These are phyloP conservation scores for Ogataea ganodermae DNA, from an alignment of 805 yeast genomes.

Conservation along the genomic window DNA sequence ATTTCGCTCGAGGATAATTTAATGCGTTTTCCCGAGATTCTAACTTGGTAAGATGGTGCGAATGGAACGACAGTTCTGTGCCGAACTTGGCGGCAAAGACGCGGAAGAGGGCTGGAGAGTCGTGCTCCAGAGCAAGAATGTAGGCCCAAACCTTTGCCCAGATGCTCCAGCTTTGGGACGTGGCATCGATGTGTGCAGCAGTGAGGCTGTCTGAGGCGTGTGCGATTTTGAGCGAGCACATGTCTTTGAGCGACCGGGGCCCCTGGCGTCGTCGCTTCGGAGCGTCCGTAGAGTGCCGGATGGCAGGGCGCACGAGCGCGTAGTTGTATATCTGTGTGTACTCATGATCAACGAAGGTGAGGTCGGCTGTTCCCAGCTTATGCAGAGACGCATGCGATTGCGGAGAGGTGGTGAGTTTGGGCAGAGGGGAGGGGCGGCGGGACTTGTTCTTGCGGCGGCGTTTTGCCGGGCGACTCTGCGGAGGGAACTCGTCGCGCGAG, in stretches of 20 bases:
- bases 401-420: neutral
- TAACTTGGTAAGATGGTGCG: constrained; percentile 22
- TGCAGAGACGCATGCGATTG: neutral
- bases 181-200: constrained; percentile 22
- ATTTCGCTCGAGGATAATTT: constrained; percentile 23
- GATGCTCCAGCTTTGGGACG: constrained; percentile 26
- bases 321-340: constrained; percentile 15
- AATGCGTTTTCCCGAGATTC: constrained; percentile 15
- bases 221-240: constrained; percentile 32
- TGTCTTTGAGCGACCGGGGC: constrained; percentile 25
- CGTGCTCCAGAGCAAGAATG: constrained; percentile 32
- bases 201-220: constrained; percentile 24
- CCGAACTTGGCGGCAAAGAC: constrained; percentile 32
- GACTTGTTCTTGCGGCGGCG: neutral
- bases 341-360: constrained; percentile 13
- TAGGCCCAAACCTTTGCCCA: constrained; percentile 39
- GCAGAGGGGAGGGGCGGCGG: neutral
- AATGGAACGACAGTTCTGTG: constrained; percentile 13
- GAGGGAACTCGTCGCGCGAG: no score
- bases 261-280: constrained; percentile 12
- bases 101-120: constrained; percentile 32
- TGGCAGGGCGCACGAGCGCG: neutral
- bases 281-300: neutral
- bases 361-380: constrained; percentile 14
- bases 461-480: no score